Base-by-base conservation (phyloP, 75 land plant species). In the Selaginella tamariscina region DNA sequence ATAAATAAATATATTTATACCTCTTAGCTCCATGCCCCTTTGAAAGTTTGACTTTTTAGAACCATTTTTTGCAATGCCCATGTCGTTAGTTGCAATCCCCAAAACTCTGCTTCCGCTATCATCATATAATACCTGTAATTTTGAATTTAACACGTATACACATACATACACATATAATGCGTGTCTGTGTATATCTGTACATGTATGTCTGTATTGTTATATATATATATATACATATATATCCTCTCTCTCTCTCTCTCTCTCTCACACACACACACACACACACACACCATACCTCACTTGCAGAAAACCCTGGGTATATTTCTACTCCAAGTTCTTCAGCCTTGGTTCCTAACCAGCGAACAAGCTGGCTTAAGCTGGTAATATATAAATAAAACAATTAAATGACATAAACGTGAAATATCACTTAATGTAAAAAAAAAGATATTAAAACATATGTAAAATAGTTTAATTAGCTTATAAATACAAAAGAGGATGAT, bases 341-440 rank as follows among this genome's bases (percentile, higher is more conserved):
- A n/a, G 62, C 62, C 23, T 59, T 59, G 62, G 24, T 27, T n/a
- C 62, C 26, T 59, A 59, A 21, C 62, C 62, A 59, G 62, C 26
- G 62, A 59, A 59, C 62, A n/a, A 59, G 62, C 62, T 59, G 86
- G 79, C 98, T 94, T 70, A 94, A 79, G 75, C 98, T 93, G 73
- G 74, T 77, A n/a, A n/a, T n/a, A n/a, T n/a, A n/a, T n/a, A 13
- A 22, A 13, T 20, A 49, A 26, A 54, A 74, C 28, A 13, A 27
- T 27, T 68, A 1, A 24, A 44, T 67, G 64, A 11, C 2, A 49
- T 23, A 21, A 15, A 1, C 24, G 23, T 20, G 24, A 24, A 27
- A 57, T 31, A 18, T 1, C 20, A 60, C 21, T 68, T 0, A 13
- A 24, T 11, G 21, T 26, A 67, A 32, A 18, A 18, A 68, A 63